These are phyloP conservation scores for Apiospora phragmitis DNA, from an alignment of 2,329 filamentous ascomycete species.

Conservation along the genomic window DNA sequence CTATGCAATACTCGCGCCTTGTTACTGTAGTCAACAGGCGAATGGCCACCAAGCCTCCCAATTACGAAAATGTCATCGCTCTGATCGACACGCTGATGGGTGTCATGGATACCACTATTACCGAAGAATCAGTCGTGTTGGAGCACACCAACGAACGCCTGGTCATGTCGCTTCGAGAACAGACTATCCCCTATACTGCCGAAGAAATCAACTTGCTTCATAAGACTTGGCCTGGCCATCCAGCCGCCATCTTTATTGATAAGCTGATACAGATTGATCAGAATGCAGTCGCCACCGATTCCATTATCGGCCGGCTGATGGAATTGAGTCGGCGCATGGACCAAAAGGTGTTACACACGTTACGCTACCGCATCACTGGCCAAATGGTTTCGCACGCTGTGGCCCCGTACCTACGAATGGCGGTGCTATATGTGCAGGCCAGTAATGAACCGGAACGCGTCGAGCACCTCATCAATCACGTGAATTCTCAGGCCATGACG, in stretches of 20 bases:
- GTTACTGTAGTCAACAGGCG: constrained; percentile 53
- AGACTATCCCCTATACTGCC: constrained; percentile 45
- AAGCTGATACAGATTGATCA: constrained; percentile 66
- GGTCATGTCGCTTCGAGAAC: constrained; percentile 28
- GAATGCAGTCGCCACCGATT: constrained; percentile 50
- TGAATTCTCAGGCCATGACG: constrained; percentile 43
- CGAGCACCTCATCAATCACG: constrained; percentile 41
- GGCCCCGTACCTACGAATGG: constrained; percentile 59
- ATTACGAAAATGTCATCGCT: constrained; percentile 54
- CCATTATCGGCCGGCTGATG: constrained; percentile 60
- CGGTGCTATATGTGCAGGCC: constrained; percentile 51
- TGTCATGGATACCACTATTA: constrained; percentile 41
- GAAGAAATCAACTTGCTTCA: constrained; percentile 49
- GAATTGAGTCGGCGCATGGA: constrained; percentile 53
- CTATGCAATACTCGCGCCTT: constrained; percentile 56
- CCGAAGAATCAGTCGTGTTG: constrained; percentile 34
- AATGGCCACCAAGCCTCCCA: constrained; percentile 49
- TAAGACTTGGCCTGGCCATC: constrained; percentile 39
- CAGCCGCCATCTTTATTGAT: constrained; percentile 58
- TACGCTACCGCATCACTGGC: constrained; percentile 55
- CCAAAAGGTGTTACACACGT: constrained; percentile 49
- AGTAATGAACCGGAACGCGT: constrained; percentile 37
- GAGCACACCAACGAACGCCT: constrained; percentile 43
- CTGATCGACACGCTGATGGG: constrained; percentile 48
- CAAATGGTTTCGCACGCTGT: constrained; percentile 47